A percentile compares a stretch with the other conserved stretches of the same genome.
phyloP scores from a whole-genome alignment of 257 asterid species.

The Nicotiana knightiana region DNA sequence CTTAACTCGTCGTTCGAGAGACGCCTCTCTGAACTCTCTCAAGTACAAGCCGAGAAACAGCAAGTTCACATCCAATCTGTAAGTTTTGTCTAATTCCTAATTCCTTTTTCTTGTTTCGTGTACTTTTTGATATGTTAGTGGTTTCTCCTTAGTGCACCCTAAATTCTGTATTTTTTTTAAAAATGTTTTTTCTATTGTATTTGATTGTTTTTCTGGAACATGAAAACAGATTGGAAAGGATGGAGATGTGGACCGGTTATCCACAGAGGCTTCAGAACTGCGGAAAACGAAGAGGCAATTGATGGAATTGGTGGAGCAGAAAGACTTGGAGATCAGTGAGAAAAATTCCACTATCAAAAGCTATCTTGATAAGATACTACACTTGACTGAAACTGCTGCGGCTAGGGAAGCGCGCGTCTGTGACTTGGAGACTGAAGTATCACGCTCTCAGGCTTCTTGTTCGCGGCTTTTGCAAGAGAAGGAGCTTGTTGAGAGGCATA shows the following conservation, averaged over 20 bases:
- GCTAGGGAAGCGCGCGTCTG: slow-evolving; percentile 58
- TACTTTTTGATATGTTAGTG: background rate
- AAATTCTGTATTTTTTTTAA: background rate
- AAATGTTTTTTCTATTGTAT: background rate
- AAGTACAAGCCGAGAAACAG: slow-evolving; percentile 53
- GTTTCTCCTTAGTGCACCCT: background rate
- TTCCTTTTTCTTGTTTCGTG: slow-evolving; percentile 1
- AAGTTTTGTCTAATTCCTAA: slow-evolving; percentile 11
- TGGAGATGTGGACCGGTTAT: slow-evolving; percentile 75
- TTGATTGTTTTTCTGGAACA: background rate
- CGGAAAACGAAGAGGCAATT: slow-evolving; percentile 82
- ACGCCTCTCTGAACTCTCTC: slow-evolving; percentile 45
- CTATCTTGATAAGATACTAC: slow-evolving; percentile 89
- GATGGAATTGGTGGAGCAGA: slow-evolving; percentile 78
- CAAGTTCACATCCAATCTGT: slow-evolving; percentile 54
- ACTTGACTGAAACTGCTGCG: slow-evolving; percentile 60
- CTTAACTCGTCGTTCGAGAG: slow-evolving; percentile 40
- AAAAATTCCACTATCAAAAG: slow-evolving; percentile 67
- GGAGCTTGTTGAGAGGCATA: slow-evolving; percentile 90
- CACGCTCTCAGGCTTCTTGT: slow-evolving; percentile 50
- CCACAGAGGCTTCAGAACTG: slow-evolving; percentile 55
- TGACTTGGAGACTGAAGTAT: slow-evolving; percentile 68
- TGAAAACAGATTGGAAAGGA: slow-evolving; percentile 57
- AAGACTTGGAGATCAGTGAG: slow-evolving; percentile 74
- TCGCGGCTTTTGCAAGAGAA: slow-evolving; percentile 77